Evolutionary conservation across 2,329 filamentous ascomycete species (phyloP).

Genomic region (Metarhizium robertsii): DNA sequence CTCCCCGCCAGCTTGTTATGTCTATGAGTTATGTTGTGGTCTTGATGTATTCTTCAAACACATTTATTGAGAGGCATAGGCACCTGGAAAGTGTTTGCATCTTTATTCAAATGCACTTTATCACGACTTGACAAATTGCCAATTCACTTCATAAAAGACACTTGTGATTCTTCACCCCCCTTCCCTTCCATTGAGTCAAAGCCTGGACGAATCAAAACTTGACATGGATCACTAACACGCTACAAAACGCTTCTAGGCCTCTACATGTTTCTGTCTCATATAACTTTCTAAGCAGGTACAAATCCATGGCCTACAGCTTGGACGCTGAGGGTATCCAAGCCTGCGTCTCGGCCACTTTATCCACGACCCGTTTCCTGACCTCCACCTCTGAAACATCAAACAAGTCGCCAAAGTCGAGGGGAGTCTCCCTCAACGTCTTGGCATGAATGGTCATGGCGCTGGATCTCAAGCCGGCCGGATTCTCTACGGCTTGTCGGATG

Average conservation of each 20-base stretch:
- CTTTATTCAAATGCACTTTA: too few species aligned
- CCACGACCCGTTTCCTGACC: slow-evolving; percentile 28
- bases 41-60: too few species aligned
- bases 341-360: slow-evolving; percentile 13
- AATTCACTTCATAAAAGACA: too few species aligned
- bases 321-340: slow-evolving; percentile 10
- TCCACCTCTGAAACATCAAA: slow-evolving; percentile 33
- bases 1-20: too few species aligned
- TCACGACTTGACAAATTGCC: too few species aligned
- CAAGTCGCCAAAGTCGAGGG: slow-evolving; percentile 33
- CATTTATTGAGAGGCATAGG: too few species aligned
- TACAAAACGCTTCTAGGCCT: neutral
- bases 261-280: slow-evolving; percentile 11
- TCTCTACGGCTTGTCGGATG: slow-evolving; percentile 31
- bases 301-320: slow-evolving; percentile 17
- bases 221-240: too few species aligned
- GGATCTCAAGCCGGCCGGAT: slow-evolving; percentile 23
- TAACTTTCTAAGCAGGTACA: neutral
- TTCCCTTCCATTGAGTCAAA: too few species aligned
- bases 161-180: too few species aligned
- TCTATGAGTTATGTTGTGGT: too few species aligned
- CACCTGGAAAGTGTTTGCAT: too few species aligned
- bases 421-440: slow-evolving; percentile 39
- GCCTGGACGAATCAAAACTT: too few species aligned
- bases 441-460: slow-evolving; percentile 38